Base-by-base conservation (phyloP, 139 green algal species). In the Micractinium sp. region DNA sequence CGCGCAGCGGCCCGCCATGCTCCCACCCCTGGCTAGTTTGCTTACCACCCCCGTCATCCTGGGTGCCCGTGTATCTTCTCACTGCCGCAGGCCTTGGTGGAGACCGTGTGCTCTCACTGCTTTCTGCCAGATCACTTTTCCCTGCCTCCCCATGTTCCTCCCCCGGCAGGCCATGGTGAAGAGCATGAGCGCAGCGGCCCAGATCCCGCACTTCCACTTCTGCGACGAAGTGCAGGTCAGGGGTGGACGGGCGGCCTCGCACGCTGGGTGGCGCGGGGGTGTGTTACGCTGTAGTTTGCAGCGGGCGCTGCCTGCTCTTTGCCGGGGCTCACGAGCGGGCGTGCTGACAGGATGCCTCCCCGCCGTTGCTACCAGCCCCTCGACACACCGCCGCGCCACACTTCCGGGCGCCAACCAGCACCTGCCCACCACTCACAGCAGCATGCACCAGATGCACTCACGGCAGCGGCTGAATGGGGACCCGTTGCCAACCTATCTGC, bases 151-250 rank as follows among this genome's bases (percentile, higher is more conserved):
- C 22, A 4, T 73, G 31, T 71, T 31, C 19, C 53, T 19, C 61
- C 56, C 12, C 33, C 4, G 3, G 60, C 66, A 87, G 82, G 92
- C 95, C 27, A 98, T 98, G 96, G 91, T 97, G 22, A 94, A 93
- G 60, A 92, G 81, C 83, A 98, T 99, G 96, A 93, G 91, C 7
- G 93, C 93, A 0, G 93, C 93, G 0, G 91, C 87, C 1, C 47
- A 80, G 0, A 90, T 99, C 35, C 97, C 97, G 12, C 94, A 97
- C 90, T 99, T 99, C 88, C 95, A 97, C 76, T 95, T 95, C 81
- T 95, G 94, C 77, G 96, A 98, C 22, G 96, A 98, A 85, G 80
- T 98, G 16, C 18, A 92, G 31, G 82, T 56, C 36, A 86, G 86
- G 18, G 27, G 2, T 61, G 15, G 19, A 53, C 12, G 38, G 47